Conservation (phyloP, 2,329 filamentous ascomycete genomes). For the Diaporthe sp. region DNA sequence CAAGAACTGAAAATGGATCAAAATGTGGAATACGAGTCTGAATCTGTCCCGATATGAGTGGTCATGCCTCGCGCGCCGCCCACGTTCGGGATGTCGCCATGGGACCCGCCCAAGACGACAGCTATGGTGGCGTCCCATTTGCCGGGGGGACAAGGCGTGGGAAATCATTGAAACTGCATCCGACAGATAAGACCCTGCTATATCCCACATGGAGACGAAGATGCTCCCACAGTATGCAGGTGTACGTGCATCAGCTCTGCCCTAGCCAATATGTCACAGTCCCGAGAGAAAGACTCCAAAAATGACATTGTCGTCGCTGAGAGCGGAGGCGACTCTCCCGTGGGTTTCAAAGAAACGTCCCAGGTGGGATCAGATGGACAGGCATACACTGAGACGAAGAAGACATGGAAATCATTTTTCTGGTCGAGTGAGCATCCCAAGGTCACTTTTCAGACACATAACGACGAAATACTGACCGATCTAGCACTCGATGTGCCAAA, state of each 20-base stretch:
- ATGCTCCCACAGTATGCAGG: not conserved
- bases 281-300: not conserved
- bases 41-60: not conserved
- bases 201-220: not conserved
- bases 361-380: not conserved
- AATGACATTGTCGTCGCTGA: not conserved
- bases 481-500: conserved; percentile 2
- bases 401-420: conserved; percentile 11
- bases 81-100: conserved; percentile 9
- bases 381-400: not conserved
- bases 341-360: not conserved
- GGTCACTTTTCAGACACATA: fast-evolving
- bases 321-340: not conserved
- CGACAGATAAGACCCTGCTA: not conserved
- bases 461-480: not conserved
- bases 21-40: not conserved
- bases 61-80: not conserved
- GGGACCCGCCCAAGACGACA: conserved; percentile 23
- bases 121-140: not conserved
- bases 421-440: not conserved
- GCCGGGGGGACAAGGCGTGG: not conserved
- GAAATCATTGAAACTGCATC: not conserved
- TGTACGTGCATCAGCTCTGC: not conserved
- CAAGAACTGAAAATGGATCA: not conserved
- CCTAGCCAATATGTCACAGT: not conserved